Base-by-base conservation (phyloP, 2,329 filamentous ascomycete genomes). In the Nemania bipapillata region DNA sequence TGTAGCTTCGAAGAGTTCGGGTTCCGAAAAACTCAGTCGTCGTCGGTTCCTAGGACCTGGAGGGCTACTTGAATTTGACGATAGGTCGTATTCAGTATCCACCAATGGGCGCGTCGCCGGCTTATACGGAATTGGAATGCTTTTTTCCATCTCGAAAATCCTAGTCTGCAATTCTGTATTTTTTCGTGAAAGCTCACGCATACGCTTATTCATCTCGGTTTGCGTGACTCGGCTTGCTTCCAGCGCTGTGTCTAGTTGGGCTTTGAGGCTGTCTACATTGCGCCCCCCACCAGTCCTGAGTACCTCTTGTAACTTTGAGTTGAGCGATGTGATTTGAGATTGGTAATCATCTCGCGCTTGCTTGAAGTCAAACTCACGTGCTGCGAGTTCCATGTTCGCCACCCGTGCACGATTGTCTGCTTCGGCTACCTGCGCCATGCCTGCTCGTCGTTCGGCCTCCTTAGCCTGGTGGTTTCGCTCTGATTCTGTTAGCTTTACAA, bases 401-500 rank as follows among this genome's bases (percentile, higher is more conserved):
- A 86, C 82, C 71, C 90, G 85, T 6, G 89, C 84, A 58, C 87
- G 85, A 63, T 84, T 86, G 42, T 89, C 84, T 12, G 90, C 84
- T 32, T 86, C 82, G 17, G 87, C 85, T 1, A 88, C 86, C 30
- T 86, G 84, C n/a, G 86, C 84, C 54, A 87, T 83, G 0, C 87
- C 85, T 22, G 81, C 80, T 62, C 89, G 84, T 47, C 88, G 84
- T 67, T 89, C 87, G 37, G 86, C 81, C 73, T 93, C 89, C 52
- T 86, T 86, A 49, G 88, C 87, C 74, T 93, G 89, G 63, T 87
- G 86, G 54, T 89, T 86, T 2, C 88, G 85, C 69, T 92, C 84
- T 22, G 86, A 85, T 17, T 85, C 83, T n/a, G 87, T 86, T 30
- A 92, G 81, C 30, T 86, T 84, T 24, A 85, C 82, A 1, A 91